Conservation (phyloP, 768 basidiomycete species). For the Leccinum uliginosum region DNA sequence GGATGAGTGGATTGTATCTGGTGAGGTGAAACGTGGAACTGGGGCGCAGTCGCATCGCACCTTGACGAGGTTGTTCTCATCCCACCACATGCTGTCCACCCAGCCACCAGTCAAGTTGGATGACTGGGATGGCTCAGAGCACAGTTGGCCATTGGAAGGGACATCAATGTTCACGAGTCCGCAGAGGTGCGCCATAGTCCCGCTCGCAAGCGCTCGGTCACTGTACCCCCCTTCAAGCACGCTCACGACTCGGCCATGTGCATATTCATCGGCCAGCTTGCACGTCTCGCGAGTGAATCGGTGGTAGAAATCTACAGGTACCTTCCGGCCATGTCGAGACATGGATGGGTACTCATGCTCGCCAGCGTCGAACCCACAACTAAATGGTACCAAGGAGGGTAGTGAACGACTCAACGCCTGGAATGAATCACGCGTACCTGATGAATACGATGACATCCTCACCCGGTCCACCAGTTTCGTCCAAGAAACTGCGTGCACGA, state of each 20-base stretch:
- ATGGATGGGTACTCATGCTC: constrained; percentile 88
- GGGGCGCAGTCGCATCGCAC: constrained; percentile 29
- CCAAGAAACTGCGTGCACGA: constrained; percentile 68
- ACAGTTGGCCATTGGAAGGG: not conserved
- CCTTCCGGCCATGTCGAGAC: constrained; percentile 88
- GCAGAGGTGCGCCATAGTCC: constrained; percentile 73
- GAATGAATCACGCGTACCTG: constrained; percentile 51
- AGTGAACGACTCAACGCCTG: not conserved
- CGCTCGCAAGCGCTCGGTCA: constrained; percentile 82
- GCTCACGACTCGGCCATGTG: constrained; percentile 71
- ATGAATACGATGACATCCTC: constrained; percentile 81
- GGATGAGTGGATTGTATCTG: not conserved
- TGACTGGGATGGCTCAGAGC: not conserved
- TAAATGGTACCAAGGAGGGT: constrained; percentile 24
- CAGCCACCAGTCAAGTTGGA: not conserved
- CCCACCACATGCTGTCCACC: constrained; percentile 61
- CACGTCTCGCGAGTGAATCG: constrained; percentile 74
- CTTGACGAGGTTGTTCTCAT: constrained; percentile 50
- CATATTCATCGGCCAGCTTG: constrained; percentile 58
- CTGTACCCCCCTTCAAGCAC: constrained; percentile 96
- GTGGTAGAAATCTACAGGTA: constrained; percentile 81
- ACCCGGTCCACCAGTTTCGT: constrained; percentile 56
- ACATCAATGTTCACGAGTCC: constrained; percentile 46
- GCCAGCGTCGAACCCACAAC: constrained; percentile 92
- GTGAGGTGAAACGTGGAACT: not conserved